Evolutionary conservation across 75 land plant genomes (phyloP), one percentile per base, ranked within the genome.

Genomic region (Larix kaempferi): DNA sequence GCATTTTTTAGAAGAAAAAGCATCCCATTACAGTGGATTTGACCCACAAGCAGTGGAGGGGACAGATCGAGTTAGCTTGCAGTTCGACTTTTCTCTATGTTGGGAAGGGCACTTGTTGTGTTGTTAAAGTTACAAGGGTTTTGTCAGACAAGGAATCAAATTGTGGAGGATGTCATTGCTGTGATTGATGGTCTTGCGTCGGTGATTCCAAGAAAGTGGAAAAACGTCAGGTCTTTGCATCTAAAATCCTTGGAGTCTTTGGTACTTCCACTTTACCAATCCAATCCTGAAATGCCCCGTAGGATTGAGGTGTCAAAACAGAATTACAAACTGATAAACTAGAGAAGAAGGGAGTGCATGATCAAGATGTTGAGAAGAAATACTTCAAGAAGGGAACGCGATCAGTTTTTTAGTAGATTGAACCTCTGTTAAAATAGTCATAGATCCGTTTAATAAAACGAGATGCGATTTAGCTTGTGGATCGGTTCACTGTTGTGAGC

Each of bases 1-100:
- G 57, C 75, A 0, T 93, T 93, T 65, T 95, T 77, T 80, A 86
- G 89, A 95, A 86, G 88, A 95, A 88, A 84, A 93, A 93, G 87
- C 80, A 84, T 65, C 95, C 98, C 13, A 81, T 93, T 29, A 90
- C 90, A 59, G 84, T 95, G 15, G 85, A 91, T 77, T 81, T 95
- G 69, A 78, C 78, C 25, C 81, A 80, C n/a, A 65, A 78, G 74
- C 76, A 85, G 33, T 93, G 93, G 95, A 88, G 82, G 71, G 84
- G 79, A 67, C 90, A 93, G 82, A 78, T 95, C 21, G 76, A 85
- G 78, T 73, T 69, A 76, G 82, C 76, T 33, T 83, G 84, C 39
- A 74, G 78, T 21, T 93, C 93, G 22, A 84, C 86, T 11, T 76
- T 89, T 83, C 72, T 95, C 52, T 89, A 86, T 57, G 56, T 93